A percentile compares a stretch with the other conserved stretches of the same genome.
Conservation (phyloP, 148 eudicot species). For the Heliosperma pusillum region DNA sequence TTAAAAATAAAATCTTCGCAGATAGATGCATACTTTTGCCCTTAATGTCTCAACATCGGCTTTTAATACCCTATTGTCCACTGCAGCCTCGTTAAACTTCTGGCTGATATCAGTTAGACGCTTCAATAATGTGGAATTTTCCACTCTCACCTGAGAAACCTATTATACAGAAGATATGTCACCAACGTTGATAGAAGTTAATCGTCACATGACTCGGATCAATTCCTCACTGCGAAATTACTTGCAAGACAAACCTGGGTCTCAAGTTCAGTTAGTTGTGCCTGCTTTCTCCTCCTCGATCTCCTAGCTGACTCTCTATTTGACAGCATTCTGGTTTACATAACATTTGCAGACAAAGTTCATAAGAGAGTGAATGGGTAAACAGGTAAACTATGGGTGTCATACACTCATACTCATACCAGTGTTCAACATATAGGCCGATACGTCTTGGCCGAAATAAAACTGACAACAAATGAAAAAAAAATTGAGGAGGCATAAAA, state of each 20-base stretch:
- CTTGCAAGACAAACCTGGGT: constrained; percentile 56
- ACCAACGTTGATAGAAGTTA: background rate
- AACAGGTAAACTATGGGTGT: background rate
- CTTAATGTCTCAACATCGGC: constrained; percentile 97
- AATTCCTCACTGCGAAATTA: background rate
- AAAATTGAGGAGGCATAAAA: no score
- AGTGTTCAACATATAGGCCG: background rate
- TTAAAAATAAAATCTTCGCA: background rate
- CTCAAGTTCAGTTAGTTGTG: constrained; percentile 91
- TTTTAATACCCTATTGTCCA: constrained; percentile 93
- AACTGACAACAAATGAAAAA: background rate
- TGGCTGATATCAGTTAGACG: constrained; percentile 83
- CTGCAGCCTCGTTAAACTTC: constrained; percentile 91
- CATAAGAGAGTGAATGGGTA: background rate
- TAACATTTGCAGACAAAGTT: constrained; percentile 8
- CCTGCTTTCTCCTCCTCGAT: constrained; percentile 96
- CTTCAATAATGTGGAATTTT: constrained; percentile 85
- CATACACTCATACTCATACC: no score
- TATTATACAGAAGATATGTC: constrained; percentile 20
- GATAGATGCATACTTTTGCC: constrained; percentile 66
- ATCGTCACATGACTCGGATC: background rate
- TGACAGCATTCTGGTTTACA: constrained; percentile 80
- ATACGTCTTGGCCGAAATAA: background rate
- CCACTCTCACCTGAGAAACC: constrained; percentile 85
- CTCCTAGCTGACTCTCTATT: constrained; percentile 99